phyloP scores from a whole-genome alignment of 495 filamentous ascomycete genomes.

The Aspergillus steynii region DNA sequence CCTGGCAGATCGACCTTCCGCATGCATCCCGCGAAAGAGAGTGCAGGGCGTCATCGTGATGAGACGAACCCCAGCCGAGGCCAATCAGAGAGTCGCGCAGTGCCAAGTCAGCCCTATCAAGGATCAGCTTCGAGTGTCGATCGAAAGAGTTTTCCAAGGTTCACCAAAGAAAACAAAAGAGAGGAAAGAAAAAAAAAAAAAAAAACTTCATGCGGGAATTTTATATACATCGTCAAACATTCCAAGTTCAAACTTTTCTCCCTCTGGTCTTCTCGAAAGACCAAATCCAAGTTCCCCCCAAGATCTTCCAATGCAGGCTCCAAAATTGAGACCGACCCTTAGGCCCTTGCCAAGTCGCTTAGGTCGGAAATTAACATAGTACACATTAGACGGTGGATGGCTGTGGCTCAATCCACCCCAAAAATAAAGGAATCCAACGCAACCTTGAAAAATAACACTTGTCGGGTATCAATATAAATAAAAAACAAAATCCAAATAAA shows the following conservation, averaged over 20 bases:
- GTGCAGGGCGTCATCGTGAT: background rate
- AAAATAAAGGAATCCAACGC: slow-evolving; percentile 2
- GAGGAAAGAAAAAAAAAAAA: slow-evolving; percentile 2
- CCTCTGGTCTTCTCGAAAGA: background rate
- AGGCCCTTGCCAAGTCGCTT: background rate
- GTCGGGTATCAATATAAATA: slow-evolving; percentile 25
- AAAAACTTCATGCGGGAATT: background rate
- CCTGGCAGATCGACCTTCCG: no score
- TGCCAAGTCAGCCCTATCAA: slow-evolving; percentile 1
- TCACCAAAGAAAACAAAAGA: background rate
- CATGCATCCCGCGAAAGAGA: background rate
- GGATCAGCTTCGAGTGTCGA: no score
- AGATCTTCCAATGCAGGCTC: slow-evolving; percentile 3
- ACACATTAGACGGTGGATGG: slow-evolving; percentile 20
- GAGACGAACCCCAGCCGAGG: no score
- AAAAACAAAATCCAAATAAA: slow-evolving; percentile 8
- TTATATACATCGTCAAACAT: background rate
- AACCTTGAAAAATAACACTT: slow-evolving; percentile 1
- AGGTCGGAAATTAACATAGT: slow-evolving; percentile 27
- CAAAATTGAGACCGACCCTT: background rate
- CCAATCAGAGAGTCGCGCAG: no score
- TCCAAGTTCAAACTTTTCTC: background rate
- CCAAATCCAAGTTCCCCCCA: background rate
- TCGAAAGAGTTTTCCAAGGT: background rate
- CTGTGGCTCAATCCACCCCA: background rate